These are phyloP conservation scores for Botryosphaeria agaves DNA, from an alignment of 2,329 filamentous ascomycete genomes.

Conservation along the genomic window DNA sequence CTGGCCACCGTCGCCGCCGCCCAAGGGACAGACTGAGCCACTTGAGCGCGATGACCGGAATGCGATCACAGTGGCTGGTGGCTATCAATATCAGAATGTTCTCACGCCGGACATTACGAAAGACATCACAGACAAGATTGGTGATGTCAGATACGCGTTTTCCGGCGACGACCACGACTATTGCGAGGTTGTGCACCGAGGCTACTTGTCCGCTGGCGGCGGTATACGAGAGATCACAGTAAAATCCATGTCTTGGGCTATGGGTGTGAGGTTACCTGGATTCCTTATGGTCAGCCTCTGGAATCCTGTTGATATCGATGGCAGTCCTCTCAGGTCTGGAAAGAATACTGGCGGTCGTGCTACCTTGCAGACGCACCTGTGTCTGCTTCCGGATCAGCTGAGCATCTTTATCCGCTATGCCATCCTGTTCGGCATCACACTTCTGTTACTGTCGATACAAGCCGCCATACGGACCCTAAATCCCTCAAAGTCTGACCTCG, in stretches of 20 bases:
- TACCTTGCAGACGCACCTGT: slow-evolving; percentile 79
- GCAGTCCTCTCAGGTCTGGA: slow-evolving; percentile 10
- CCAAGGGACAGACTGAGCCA: slow-evolving; percentile 38
- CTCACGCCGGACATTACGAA: slow-evolving; percentile 60
- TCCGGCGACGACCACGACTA: slow-evolving; percentile 98
- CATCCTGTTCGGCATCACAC: slow-evolving; percentile 38
- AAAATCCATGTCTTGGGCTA: slow-evolving; percentile 89
- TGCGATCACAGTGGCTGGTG: slow-evolving; percentile 56
- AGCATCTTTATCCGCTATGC: slow-evolving; percentile 69
- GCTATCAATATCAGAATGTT: slow-evolving; percentile 96
- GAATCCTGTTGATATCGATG: slow-evolving; percentile 59
- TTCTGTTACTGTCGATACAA: slow-evolving; percentile 28
- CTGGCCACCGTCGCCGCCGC: slow-evolving; percentile 52
- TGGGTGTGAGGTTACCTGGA: slow-evolving; percentile 79
- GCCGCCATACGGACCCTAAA: slow-evolving; percentile 19
- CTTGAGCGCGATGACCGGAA: slow-evolving; percentile 49
- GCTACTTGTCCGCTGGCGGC: slow-evolving; percentile 40
- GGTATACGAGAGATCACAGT: slow-evolving; percentile 68
- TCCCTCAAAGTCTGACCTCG: slow-evolving; percentile 6
- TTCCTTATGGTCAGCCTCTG: slow-evolving; percentile 81
- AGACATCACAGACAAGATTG: slow-evolving; percentile 58
- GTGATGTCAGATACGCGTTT: slow-evolving; percentile 72
- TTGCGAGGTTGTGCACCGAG: slow-evolving; percentile 70
- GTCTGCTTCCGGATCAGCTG: slow-evolving; percentile 77
- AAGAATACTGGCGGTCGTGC: slow-evolving; percentile 11